These are phyloP conservation scores for Flagelloscypha sp. DNA, from an alignment of 768 basidiomycete genomes.

Conservation along the genomic window DNA sequence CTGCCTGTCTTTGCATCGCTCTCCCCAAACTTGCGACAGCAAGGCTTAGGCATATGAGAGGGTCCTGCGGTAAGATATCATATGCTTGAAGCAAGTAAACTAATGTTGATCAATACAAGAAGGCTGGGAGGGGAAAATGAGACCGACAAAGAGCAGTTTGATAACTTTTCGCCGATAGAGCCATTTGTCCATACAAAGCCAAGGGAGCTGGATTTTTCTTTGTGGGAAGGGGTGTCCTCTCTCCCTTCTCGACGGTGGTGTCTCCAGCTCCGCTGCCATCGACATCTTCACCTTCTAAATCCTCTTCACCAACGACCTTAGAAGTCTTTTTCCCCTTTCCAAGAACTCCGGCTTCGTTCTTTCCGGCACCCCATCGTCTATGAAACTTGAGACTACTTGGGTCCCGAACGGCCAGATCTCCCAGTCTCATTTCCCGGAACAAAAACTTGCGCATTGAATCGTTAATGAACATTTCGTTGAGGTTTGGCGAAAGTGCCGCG, in stretches of 20 bases:
- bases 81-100: constrained; percentile 88
- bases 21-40: constrained; percentile 83
- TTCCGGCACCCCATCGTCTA: no score
- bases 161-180: constrained; percentile 78
- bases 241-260: constrained; percentile 6
- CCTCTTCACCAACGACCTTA: constrained; percentile 21
- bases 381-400: constrained; percentile 61
- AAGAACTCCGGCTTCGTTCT: no score
- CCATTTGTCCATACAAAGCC: constrained; percentile 74
- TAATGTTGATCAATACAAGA: constrained; percentile 22
- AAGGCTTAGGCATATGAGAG: constrained; percentile 75
- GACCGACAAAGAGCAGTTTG: constrained; percentile 84
- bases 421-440: constrained; percentile 68
- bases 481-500: constrained; percentile 63
- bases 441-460: constrained; percentile 79
- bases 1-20: constrained; percentile 88
- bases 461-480: constrained; percentile 70
- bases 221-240: constrained; percentile 41
- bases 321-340: no score
- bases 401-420: constrained; percentile 56
- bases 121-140: not conserved
- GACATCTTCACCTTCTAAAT: constrained; percentile 25
- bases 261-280: constrained; percentile 11
- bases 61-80: constrained; percentile 76
- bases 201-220: constrained; percentile 66